Evolutionary conservation across 164 flowering plant species (phyloP), one percentile per base, ranked within the genome.

Genomic region (Cinnamomum micranthum): DNA sequence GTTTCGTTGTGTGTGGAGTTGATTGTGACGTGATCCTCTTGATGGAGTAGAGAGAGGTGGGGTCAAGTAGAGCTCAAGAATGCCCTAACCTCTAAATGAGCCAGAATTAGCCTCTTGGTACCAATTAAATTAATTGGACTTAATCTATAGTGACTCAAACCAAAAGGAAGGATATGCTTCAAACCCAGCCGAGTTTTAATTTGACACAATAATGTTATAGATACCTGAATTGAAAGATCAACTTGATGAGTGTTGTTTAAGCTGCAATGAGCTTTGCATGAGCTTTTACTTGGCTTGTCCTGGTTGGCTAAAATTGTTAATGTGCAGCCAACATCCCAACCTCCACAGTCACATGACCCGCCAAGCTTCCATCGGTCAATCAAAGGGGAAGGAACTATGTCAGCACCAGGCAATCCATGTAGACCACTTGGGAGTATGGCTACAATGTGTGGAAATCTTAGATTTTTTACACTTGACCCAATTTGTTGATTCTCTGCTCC

Each of bases 301-400:
- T 78, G 51, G 71, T 82, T 82, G 64, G 84, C 63, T 35, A 95
- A 91, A 69, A 91, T 71, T 58, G 82, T 77, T 14, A 95, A 78
- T 74, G 83, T 81, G 87, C 98, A 95, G 68, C 98, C 98, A 71
- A 87, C 59, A 81, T 93, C 98, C 98, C 98, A 95, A 65, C 98
- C 98, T 63, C 98, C 98, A 80, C 99, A 95, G 68, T 95, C 98
- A 70, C 98, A 95, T 62, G 86, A 82, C 65, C 98, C 97, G 41
- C 93, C 95, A 17, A 93, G 84, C 81, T 70, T 90, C 98, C 97
- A 95, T 71, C 97, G 78, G 35, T 87, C 78, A 33, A 95, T 83
- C 81, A 95, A 80, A 70, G 92, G 78, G 3, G 97, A 87, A 78
- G 97, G 98, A 12, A 73, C 76, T 66, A 92, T 94, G 33, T 71